A percentile compares a stretch with the other conserved stretches of the same genome.
These are phyloP conservation scores for Yarrowia hollandica DNA, from an alignment of 805 yeast genomes.

Conservation along the genomic window DNA sequence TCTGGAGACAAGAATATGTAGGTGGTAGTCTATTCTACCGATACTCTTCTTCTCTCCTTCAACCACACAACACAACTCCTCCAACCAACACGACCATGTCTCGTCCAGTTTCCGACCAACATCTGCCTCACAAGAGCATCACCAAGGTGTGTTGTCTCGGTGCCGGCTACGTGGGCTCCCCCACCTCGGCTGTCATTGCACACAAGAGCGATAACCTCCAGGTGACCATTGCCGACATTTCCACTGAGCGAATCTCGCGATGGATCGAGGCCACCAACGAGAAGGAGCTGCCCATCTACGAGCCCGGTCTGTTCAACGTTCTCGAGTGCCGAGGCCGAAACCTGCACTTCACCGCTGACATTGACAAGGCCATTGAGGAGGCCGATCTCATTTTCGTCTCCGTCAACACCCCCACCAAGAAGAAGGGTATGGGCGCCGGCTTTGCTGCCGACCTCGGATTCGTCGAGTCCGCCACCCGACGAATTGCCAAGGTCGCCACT, in stretches of 20 bases:
- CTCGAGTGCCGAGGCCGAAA: conserved; percentile 35
- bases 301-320: conserved; percentile 40
- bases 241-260: conserved; percentile 38
- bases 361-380: conserved; percentile 37
- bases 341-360: conserved; percentile 39
- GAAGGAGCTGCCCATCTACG: conserved; percentile 39
- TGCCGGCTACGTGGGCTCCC: conserved; percentile 41
- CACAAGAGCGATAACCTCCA: conserved; percentile 36
- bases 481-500: conserved; percentile 38
- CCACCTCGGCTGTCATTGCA: conserved; percentile 40
- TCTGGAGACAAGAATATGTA: too few relatives aligned
- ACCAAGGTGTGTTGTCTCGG: conserved; percentile 38
- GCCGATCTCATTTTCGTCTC: conserved; percentile 40
- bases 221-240: conserved; percentile 39
- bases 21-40: neutral
- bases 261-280: conserved; percentile 36
- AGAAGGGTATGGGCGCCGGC: conserved; percentile 38
- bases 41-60: neutral
- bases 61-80: too few relatives aligned
- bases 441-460: conserved; percentile 39
- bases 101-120: conserved; percentile 29
- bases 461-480: conserved; percentile 39
- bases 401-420: conserved; percentile 41
- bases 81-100: conserved; percentile 13
- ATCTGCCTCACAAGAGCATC: conserved; percentile 28